These are phyloP conservation scores for Pyrenopolyporus hunteri DNA, from an alignment of 495 filamentous ascomycete species.

Conservation along the genomic window DNA sequence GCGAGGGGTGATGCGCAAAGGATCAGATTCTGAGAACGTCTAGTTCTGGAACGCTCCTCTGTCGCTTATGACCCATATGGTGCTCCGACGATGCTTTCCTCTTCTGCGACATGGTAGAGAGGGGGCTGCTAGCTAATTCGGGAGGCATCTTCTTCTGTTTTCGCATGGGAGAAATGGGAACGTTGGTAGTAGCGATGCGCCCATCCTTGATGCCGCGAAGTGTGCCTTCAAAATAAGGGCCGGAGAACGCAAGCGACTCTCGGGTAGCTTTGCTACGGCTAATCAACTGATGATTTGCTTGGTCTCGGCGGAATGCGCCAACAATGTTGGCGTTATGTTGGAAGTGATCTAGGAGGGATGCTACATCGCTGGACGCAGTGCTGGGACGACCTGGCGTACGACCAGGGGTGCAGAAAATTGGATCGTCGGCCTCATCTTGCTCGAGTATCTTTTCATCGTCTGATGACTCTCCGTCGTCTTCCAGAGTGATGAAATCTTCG, in stretches of 20 bases:
- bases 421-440: slow-evolving; percentile 50
- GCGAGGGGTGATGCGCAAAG: slow-evolving; percentile 8
- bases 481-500: slow-evolving; percentile 75
- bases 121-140: slow-evolving; percentile 48
- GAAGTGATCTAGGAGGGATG: slow-evolving; percentile 66
- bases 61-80: slow-evolving; percentile 54
- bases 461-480: slow-evolving; percentile 56
- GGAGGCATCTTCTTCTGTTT: slow-evolving; percentile 52
- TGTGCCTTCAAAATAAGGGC: slow-evolving; percentile 56
- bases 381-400: slow-evolving; percentile 58
- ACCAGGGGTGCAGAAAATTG: slow-evolving; percentile 58
- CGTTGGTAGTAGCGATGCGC: slow-evolving; percentile 59
- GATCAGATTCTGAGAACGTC: slow-evolving; percentile 35
- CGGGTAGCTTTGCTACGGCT: slow-evolving; percentile 62
- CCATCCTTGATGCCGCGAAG: slow-evolving; percentile 62
- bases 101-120: slow-evolving; percentile 51
- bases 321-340: slow-evolving; percentile 67
- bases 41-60: slow-evolving; percentile 56
- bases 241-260: slow-evolving; percentile 59
- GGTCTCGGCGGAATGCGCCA: slow-evolving; percentile 79
- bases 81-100: slow-evolving; percentile 53
- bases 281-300: slow-evolving; percentile 73
- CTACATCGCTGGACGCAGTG: slow-evolving; percentile 60
- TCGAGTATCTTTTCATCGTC: slow-evolving; percentile 60
- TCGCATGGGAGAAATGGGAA: slow-evolving; percentile 60